Percentiles rank a stretch among this genome's conserved stretches.
Evolutionary conservation across 805 yeast genomes (phyloP).

Genomic region (Lachancea lanzarotensis): DNA sequence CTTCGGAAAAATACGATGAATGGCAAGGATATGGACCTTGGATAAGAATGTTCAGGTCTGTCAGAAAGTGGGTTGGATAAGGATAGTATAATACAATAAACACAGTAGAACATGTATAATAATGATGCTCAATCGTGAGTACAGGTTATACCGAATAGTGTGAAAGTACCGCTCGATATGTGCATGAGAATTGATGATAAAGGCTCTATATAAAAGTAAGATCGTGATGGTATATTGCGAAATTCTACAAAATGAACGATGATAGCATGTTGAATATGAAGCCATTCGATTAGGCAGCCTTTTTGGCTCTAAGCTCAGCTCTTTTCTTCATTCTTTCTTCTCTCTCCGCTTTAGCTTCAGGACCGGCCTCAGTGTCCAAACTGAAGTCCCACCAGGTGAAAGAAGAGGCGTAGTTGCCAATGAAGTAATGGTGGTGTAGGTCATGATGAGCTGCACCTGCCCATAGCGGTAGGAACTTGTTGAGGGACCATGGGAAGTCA

Average conservation of each 20-base stretch:
- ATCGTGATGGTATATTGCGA: not conserved
- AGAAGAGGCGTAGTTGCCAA: conserved; percentile 90
- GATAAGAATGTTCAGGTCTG: conserved; percentile 87
- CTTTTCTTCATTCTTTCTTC: conserved; percentile 54
- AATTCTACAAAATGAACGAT: too few relatives aligned
- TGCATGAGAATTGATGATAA: not conserved
- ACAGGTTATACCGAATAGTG: not conserved
- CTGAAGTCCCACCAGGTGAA: conserved; percentile 95
- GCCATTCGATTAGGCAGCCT: conserved; percentile 13
- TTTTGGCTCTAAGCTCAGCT: conserved; percentile 44
- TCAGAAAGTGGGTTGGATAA: conserved; percentile 83
- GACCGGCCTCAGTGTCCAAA: conserved; percentile 86
- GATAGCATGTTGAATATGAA: too few relatives aligned
- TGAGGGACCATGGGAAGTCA: conserved; percentile 95
- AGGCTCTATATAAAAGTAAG: not conserved
- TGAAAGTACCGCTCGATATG: not conserved
- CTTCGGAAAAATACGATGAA: conserved; percentile 47
- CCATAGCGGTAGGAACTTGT: conserved; percentile 91
- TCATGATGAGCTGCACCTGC: conserved; percentile 99
- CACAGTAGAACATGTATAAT: not conserved
- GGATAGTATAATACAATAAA: not conserved
- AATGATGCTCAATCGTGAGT: not conserved
- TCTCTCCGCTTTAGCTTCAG: conserved; percentile 67
- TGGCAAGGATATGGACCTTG: conserved; percentile 93
- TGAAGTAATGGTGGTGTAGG: conserved; percentile 92